Conservation (phyloP, 1,284 basidiomycete genomes). For the Trametes polyzona region DNA sequence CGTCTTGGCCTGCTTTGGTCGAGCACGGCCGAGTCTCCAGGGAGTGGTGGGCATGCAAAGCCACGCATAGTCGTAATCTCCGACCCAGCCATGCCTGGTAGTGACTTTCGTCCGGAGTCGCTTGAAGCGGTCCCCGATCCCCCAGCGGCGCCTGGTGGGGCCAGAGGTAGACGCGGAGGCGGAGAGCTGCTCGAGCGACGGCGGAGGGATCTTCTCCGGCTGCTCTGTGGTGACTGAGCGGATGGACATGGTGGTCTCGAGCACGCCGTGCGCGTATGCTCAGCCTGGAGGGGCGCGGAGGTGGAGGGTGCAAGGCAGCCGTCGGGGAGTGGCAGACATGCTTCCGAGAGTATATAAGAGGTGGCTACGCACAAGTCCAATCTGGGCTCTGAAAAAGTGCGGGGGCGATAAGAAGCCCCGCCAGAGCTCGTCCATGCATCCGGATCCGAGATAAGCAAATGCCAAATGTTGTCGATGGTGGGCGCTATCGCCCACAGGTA, state of each 20-base stretch:
- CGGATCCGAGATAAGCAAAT: background rate
- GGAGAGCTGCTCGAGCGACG: constrained; percentile 9
- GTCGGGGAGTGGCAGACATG: background rate
- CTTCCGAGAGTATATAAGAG: background rate
- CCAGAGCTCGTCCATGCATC: background rate
- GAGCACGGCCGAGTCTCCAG: constrained; percentile 38
- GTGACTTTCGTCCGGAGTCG: constrained; percentile 42
- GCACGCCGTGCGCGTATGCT: too few relatives aligned
- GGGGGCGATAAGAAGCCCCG: background rate
- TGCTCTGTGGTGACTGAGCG: constrained; percentile 32
- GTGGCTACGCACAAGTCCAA: background rate
- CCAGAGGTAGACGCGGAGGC: background rate
- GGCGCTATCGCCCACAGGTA: background rate
- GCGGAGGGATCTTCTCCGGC: constrained; percentile 27
- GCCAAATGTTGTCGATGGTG: too few relatives aligned
- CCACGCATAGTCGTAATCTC: constrained; percentile 79
- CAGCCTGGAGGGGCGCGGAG: background rate
- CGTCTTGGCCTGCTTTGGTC: constrained; percentile 33
- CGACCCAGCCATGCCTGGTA: constrained; percentile 70
- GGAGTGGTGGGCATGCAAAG: constrained; percentile 70
- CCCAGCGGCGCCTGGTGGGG: constrained; percentile 6
- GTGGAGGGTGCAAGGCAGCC: background rate
- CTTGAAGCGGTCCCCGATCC: constrained; percentile 10
- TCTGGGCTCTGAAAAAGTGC: background rate
- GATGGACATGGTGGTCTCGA: constrained; percentile 33